These are phyloP conservation scores for Casuarina glauca DNA, from an alignment of 306 rosid species.

Conservation along the genomic window DNA sequence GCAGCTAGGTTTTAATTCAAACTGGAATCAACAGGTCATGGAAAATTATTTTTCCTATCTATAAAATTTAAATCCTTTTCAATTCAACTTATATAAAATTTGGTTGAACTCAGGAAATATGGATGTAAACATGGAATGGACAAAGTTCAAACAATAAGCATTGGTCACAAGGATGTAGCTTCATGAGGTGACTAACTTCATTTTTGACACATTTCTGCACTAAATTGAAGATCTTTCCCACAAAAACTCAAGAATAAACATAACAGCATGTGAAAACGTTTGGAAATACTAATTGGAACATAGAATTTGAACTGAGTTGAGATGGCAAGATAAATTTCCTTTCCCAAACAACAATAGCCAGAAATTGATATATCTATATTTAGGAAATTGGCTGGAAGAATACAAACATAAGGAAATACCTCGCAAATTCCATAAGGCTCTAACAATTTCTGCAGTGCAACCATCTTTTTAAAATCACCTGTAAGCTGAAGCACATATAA, in stretches of 20 bases:
- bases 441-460: slow-evolving; percentile 55
- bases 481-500: slow-evolving; percentile 44
- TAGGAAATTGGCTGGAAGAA: background rate
- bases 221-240: background rate
- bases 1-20: background rate
- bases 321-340: background rate
- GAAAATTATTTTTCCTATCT: no score
- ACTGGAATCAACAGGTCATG: background rate
- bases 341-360: background rate
- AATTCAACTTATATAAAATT: no score
- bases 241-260: background rate
- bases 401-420: slow-evolving; percentile 35
- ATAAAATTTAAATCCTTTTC: no score
- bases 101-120: background rate
- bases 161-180: background rate
- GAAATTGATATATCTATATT: background rate
- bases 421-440: slow-evolving; percentile 64
- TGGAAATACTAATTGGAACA: background rate
- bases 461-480: slow-evolving; percentile 63
- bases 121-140: background rate
- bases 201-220: background rate
- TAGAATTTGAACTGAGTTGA: background rate
- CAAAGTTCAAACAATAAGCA: background rate
- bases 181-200: background rate
- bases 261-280: background rate